Evolutionary conservation across 208 protist species (phyloP), one percentile per base, ranked within the genome.

Genomic region (Jaenimonas drosophilae): DNA sequence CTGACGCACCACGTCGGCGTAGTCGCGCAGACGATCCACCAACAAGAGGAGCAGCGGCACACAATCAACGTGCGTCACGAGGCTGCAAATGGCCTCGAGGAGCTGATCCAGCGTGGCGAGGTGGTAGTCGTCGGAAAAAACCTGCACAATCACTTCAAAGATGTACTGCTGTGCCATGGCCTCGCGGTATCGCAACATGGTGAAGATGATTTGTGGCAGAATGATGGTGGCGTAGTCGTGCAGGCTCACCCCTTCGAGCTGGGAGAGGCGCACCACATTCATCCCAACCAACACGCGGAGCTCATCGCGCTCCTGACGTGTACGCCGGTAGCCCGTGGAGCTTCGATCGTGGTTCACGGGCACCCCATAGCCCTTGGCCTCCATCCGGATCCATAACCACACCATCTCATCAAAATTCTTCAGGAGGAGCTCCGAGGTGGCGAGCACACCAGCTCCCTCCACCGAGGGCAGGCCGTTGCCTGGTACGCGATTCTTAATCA

Each of bases 391-490:
- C 96, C 96, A 99, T 11, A 99, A 74, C 82, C 97, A 98, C 59
- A 96, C 98, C 94, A 99, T 99, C 70, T 99, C 97, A n/a, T 71
- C 79, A 51, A 99, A 98, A 71, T 99, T 99, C 39, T 87, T 74
- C 39, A 99, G 56, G 23, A 99, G 79, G 31, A 99, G 96, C 17
- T 94, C 68, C 24, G 98, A 82, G 14, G 91, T 88, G 50, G 98
- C 95, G 3, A 74, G 41, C 30, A 98, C 76, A n/a, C n/a, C n/a
- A n/a, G n/a, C n/a, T n/a, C n/a, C n/a, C 31, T 34, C 31, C 31
- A 9, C 31, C 31, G 29, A 38, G 27, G 28, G 26, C 37, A 50
- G 44, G 7, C 70, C 58, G 34, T 52, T 68, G 41, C 98, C 97
- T 7, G 97, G 97, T 2, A 99, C 72, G 50, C 96, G 95, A 62